A percentile compares a stretch with the other conserved stretches of the same genome.
phyloP scores from a whole-genome alignment of 768 basidiomycete genomes.

The Crassisporium funariophilum region DNA sequence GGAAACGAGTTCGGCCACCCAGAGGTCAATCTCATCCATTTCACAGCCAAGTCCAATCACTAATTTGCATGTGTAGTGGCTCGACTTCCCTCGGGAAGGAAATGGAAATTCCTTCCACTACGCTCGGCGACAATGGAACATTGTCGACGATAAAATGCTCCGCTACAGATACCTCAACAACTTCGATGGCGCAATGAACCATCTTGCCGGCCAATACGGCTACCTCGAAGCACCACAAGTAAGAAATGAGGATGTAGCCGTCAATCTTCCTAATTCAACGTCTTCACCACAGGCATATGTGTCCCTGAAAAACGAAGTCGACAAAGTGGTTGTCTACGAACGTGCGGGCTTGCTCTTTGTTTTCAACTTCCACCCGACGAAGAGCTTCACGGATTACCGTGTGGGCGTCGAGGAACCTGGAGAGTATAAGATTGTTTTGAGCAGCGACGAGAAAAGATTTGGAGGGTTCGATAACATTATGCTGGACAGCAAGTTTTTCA shows the following conservation, averaged over 20 bases:
- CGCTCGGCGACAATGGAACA: conserved; percentile 95
- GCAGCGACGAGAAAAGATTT: conserved; percentile 83
- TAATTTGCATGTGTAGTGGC: conserved; percentile 63
- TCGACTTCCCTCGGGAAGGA: conserved; percentile 97
- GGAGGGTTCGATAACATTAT: conserved; percentile 88
- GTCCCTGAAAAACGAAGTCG: conserved; percentile 89
- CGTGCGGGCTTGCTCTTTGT: conserved; percentile 92
- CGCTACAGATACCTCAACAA: conserved; percentile 95
- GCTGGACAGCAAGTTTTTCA: conserved; percentile 66
- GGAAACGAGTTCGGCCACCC: conserved; percentile 99
- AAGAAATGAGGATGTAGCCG: conserved; percentile 20
- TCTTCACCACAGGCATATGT: conserved; percentile 70
- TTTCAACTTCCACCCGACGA: conserved; percentile 95
- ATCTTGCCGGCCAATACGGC: conserved; percentile 71
- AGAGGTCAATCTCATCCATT: conserved; percentile 56
- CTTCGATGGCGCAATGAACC: conserved; percentile 93
- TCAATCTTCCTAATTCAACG: conserved; percentile 6
- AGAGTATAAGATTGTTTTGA: conserved; percentile 80
- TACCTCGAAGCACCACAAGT: conserved; percentile 88
- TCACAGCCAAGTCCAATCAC: background rate
- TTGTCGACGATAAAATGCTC: conserved; percentile 81
- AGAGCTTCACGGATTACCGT: conserved; percentile 92
- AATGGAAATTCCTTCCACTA: conserved; percentile 97
- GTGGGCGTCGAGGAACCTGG: conserved; percentile 87
- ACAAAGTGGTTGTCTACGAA: conserved; percentile 95